Percentiles rank a stretch among this genome's conserved stretches.
These are phyloP conservation scores for Clonostachys rosea DNA, from an alignment of 2,329 filamentous ascomycete species.

Conservation along the genomic window DNA sequence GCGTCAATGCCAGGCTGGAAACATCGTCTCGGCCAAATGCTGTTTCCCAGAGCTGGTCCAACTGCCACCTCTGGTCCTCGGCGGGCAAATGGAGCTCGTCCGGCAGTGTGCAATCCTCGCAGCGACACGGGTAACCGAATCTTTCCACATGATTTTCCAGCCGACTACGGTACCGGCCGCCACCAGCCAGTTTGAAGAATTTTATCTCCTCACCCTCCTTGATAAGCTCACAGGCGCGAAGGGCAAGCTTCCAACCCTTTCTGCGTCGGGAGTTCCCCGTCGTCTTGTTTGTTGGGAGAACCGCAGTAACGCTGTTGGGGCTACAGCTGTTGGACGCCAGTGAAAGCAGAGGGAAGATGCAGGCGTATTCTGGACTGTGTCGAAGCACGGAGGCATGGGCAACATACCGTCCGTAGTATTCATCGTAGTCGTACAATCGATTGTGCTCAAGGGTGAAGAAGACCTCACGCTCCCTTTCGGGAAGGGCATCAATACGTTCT, in stretches of 20 bases:
- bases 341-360: neutral
- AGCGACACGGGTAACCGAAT: neutral
- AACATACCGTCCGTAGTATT: neutral
- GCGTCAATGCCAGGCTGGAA: no score
- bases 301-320: neutral
- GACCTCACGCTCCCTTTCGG: no score
- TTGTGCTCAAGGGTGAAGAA: no score
- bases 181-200: neutral
- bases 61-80: no score
- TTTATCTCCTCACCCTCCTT: neutral
- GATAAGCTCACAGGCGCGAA: neutral
- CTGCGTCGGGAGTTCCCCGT: neutral
- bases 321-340: neutral
- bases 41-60: no score
- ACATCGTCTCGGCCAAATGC: no score
- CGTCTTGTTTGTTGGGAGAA: neutral
- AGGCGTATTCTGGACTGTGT: neutral
- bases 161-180: neutral
- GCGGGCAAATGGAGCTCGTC: neutral
- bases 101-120: neutral
- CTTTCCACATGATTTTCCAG: neutral
- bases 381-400: neutral
- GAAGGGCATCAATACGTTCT: no score
- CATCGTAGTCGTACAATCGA: neutral
- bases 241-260: neutral